phyloP scores from a whole-genome alignment of 2,329 filamentous ascomycete species.

The Penicillium psychrosexuale region DNA sequence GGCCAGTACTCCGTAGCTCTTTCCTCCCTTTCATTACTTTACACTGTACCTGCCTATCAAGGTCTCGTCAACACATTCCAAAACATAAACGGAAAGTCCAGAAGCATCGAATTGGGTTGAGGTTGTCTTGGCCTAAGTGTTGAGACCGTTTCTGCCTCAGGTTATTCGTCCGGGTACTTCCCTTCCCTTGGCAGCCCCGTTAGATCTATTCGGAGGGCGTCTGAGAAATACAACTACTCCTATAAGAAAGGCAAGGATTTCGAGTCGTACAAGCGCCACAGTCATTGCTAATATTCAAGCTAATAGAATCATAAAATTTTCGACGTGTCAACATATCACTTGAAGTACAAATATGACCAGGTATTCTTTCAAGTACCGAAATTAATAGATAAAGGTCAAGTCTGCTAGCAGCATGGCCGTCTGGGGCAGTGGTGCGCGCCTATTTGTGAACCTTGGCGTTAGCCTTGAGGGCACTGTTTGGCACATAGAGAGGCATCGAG shows the following conservation, averaged over 20 bases:
- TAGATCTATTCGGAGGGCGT: neutral
- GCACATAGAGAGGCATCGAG: slow-evolving; percentile 27
- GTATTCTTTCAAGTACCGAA: neutral
- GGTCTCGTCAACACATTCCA: too few species aligned
- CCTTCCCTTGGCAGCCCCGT: neutral
- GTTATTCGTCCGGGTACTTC: neutral
- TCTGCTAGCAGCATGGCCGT: neutral
- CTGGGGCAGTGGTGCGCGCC: neutral
- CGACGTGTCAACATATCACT: neutral
- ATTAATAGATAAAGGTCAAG: neutral
- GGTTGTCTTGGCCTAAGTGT: too few species aligned
- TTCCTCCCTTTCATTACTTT: neutral
- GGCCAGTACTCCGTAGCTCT: neutral
- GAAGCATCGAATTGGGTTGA: too few species aligned
- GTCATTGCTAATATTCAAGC: neutral
- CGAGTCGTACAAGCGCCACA: too few species aligned
- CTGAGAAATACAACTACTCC: neutral
- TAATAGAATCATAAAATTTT: neutral
- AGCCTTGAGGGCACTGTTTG: neutral
- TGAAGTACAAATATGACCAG: neutral
- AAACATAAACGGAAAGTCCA: too few species aligned
- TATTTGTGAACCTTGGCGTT: neutral
- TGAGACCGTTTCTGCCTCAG: too few species aligned
- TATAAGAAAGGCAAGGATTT: neutral
- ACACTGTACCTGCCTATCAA: too few species aligned